phyloP scores from a whole-genome alignment of 257 asterid genomes.

The Plantago elongata region DNA sequence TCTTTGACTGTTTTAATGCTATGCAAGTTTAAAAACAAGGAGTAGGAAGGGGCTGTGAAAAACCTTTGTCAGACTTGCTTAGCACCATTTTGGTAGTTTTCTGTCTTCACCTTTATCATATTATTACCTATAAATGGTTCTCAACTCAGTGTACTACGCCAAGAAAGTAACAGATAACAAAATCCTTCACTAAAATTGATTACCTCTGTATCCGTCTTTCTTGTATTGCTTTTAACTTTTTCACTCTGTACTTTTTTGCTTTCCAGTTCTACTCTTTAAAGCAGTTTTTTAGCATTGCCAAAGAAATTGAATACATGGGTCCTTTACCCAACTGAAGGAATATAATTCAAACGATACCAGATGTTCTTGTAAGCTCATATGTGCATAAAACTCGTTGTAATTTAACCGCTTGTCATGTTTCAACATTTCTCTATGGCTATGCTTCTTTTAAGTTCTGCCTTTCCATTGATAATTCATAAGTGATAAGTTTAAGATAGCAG shows the following conservation, averaged over 20 bases:
- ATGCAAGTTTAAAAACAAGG: slow-evolving; percentile 18
- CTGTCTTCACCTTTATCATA: slow-evolving; percentile 14
- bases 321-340: slow-evolving; percentile 4
- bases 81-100: slow-evolving; percentile 24
- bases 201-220: neutral
- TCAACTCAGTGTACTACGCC: slow-evolving; percentile 25
- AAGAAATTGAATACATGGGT: slow-evolving; percentile 8
- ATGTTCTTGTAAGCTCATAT: neutral
- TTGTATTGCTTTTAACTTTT: slow-evolving; percentile 14
- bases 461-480: neutral
- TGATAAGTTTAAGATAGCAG: neutral
- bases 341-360: neutral
- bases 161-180: slow-evolving; percentile 20
- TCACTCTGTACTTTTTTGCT: slow-evolving; percentile 13
- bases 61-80: slow-evolving; percentile 32
- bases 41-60: slow-evolving; percentile 17
- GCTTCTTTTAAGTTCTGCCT: no score
- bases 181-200: slow-evolving; percentile 20
- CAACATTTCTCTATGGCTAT: no score
- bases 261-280: neutral
- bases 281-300: slow-evolving; percentile 8
- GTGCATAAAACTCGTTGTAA: no score
- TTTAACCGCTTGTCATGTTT: no score
- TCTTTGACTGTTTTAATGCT: slow-evolving; percentile 22
- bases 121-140: slow-evolving; percentile 32